phyloP scores from a whole-genome alignment of 495 filamentous ascomycete species.

The Aspergillus olivimuriae region DNA sequence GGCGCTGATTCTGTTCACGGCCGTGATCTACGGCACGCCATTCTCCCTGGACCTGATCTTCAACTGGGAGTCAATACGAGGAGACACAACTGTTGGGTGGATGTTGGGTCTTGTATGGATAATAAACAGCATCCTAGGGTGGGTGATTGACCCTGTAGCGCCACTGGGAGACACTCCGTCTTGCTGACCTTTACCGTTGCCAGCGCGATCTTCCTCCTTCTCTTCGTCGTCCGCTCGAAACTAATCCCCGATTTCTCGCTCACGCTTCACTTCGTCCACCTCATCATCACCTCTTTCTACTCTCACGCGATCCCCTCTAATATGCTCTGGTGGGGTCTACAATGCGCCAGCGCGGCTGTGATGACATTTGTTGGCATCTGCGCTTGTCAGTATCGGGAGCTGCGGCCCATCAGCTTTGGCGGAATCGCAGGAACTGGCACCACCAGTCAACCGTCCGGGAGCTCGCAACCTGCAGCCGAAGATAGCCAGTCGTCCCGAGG shows the following conservation, averaged over 20 bases:
- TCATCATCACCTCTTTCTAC: conserved; percentile 72
- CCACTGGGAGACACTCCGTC: background rate
- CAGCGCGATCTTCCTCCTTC: conserved; percentile 64
- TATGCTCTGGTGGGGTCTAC: conserved; percentile 82
- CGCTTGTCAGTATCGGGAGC: conserved; percentile 83
- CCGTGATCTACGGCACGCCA: conserved; percentile 67
- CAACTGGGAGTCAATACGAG: conserved; percentile 73
- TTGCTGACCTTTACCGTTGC: background rate
- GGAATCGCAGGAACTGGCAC: conserved; percentile 35
- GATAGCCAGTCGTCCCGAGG: conserved; percentile 24
- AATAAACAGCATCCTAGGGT: conserved; percentile 72
- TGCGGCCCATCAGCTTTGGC: conserved; percentile 84
- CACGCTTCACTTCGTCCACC: conserved; percentile 80
- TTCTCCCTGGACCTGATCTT: conserved; percentile 70
- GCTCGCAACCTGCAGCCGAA: conserved; percentile 18
- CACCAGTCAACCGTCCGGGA: conserved; percentile 10
- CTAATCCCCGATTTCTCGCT: conserved; percentile 90
- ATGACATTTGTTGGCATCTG: conserved; percentile 77
- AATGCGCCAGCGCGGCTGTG: conserved; percentile 58
- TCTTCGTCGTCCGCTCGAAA: conserved; percentile 80
- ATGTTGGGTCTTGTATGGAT: conserved; percentile 83
- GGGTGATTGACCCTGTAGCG: conserved; percentile 21
- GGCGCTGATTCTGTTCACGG: conserved; percentile 80
- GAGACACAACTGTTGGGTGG: conserved; percentile 91
- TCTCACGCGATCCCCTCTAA: conserved; percentile 66